Evolutionary conservation across 2,329 filamentous ascomycete species (phyloP).

Genomic region (Lasiodiplodia hormozganensis): DNA sequence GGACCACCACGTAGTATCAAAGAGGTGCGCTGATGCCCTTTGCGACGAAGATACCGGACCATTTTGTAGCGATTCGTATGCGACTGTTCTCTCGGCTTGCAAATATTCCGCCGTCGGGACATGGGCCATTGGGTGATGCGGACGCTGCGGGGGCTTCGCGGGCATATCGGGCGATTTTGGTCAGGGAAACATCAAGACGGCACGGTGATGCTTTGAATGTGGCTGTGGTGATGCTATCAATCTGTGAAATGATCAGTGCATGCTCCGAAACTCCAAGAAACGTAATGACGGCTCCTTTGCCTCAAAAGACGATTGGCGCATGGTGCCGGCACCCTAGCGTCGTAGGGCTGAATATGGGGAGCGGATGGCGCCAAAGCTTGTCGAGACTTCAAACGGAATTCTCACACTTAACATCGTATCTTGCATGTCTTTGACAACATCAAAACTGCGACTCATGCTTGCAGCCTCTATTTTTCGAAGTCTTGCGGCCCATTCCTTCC

Average conservation of each 20-base stretch:
- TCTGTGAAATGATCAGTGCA: too few relatives aligned
- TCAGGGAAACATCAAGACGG: neutral
- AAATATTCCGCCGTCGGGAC: neutral
- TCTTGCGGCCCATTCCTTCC: neutral
- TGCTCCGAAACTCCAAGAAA: too few relatives aligned
- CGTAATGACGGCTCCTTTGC: neutral
- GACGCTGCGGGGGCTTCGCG: neutral
- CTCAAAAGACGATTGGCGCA: neutral
- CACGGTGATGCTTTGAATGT: neutral
- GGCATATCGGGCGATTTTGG: neutral
- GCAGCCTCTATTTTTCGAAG: neutral
- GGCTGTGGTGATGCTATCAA: too few relatives aligned
- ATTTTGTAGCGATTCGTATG: neutral
- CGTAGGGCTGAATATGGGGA: slow-evolving; percentile 17
- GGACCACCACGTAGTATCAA: neutral
- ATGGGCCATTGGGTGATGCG: neutral
- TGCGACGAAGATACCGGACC: neutral
- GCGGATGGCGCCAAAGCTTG: slow-evolving; percentile 11
- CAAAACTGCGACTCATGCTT: too few relatives aligned
- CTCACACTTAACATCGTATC: neutral
- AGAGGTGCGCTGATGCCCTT: neutral
- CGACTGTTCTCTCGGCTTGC: neutral
- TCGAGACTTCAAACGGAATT: slow-evolving; percentile 5
- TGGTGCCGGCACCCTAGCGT: neutral
- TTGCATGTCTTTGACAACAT: neutral